Conservation (phyloP, 2,329 filamentous ascomycete species). For the Xylariomycetidae sp. region DNA sequence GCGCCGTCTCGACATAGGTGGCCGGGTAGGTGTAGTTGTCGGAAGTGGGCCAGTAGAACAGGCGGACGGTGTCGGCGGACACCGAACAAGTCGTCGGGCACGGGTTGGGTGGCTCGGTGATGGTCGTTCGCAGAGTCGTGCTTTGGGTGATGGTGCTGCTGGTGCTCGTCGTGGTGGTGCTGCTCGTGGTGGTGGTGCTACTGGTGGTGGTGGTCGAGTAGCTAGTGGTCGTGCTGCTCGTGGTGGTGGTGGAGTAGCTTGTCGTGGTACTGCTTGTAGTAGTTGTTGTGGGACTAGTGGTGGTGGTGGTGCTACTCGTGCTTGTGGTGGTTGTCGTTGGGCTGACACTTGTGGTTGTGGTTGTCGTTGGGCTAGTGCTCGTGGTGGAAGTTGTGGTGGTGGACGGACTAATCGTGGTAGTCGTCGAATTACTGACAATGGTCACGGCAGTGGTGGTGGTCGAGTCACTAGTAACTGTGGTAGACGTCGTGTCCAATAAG, state of each 20-base stretch:
- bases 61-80: constrained; percentile 26
- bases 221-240: constrained; percentile 9
- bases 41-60: constrained; percentile 30
- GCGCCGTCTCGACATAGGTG: constrained; percentile 23
- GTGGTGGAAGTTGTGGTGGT: constrained; percentile 14
- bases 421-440: constrained; percentile 10
- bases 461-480: constrained; percentile 1
- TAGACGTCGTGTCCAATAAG: constrained; percentile 2
- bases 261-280: neutral
- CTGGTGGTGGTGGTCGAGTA: constrained; percentile 8
- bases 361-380: constrained; percentile 12
- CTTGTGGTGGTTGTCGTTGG: constrained; percentile 1
- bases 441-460: constrained; percentile 5
- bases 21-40: constrained; percentile 26
- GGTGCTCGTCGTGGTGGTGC: no score
- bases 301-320: neutral
- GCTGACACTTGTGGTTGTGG: constrained; percentile 3
- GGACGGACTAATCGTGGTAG: constrained; percentile 10
- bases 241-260: neutral
- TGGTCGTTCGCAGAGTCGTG: constrained; percentile 10
- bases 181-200: constrained; percentile 10
- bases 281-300: neutral
- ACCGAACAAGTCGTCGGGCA: constrained; percentile 25
- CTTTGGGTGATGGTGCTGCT: no score
- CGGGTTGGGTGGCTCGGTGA: constrained; percentile 7